These are phyloP conservation scores for Polysphondylium violaceum DNA, from an alignment of 78 protist species.

Conservation along the genomic window DNA sequence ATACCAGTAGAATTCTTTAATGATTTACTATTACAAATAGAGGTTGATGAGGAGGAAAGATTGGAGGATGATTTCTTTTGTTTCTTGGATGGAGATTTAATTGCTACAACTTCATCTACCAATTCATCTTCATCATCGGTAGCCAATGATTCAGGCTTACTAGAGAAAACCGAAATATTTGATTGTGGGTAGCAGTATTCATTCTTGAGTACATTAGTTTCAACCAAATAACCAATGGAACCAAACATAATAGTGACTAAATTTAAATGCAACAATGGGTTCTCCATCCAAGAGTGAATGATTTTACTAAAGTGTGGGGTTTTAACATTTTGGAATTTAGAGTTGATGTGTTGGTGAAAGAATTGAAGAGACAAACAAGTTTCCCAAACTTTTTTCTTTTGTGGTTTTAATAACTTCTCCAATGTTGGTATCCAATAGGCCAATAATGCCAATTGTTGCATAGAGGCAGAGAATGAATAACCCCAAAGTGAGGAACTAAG, in stretches of 20 bases:
- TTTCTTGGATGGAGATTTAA: not conserved
- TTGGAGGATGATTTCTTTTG: not conserved
- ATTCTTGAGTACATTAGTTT: conserved; percentile 2
- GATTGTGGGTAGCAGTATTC: conserved; percentile 47
- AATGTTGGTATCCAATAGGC: conserved; percentile 32
- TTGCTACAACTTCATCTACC: not conserved
- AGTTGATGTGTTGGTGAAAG: conserved; percentile 18
- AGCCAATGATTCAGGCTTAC: not conserved
- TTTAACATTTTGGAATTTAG: not conserved
- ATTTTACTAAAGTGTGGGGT: conserved; percentile 25
- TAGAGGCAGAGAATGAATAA: conserved; percentile 1
- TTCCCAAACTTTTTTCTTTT: conserved; percentile 42
- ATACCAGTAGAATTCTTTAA: not conserved
- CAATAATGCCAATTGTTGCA: conserved; percentile 40
- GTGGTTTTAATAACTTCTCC: conserved; percentile 8
- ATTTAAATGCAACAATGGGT: conserved; percentile 23
- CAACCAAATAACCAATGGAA: conserved; percentile 51
- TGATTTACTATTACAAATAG: not conserved
- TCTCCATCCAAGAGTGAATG: conserved; percentile 8
- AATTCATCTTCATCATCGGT: not conserved
- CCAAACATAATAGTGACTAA: conserved; percentile 45
- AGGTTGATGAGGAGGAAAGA: not conserved
- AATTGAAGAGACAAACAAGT: conserved; percentile 8
- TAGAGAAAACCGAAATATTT: not conserved
- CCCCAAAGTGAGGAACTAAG: conserved; percentile 36